Evolutionary conservation across 169 alveolate species (phyloP).

Genomic region (Cryptosporidium meleagridis): DNA sequence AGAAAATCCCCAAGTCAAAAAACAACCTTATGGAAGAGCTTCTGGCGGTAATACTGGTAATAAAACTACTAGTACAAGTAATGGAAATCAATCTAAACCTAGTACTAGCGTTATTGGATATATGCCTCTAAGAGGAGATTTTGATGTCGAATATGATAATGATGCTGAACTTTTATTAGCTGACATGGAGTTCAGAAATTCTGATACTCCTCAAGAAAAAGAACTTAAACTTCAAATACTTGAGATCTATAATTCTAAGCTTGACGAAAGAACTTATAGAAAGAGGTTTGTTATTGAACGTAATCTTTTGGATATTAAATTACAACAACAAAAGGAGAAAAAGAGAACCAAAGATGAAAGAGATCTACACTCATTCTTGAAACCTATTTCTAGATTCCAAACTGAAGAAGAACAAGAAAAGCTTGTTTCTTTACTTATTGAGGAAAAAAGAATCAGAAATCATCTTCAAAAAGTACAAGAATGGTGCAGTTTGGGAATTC

Average conservation of each 20-base stretch:
- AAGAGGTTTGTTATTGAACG: constrained; percentile 77
- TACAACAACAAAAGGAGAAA: constrained; percentile 89
- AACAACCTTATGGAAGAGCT: constrained; percentile 31
- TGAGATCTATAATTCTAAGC: constrained; percentile 90
- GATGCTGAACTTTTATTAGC: constrained; percentile 97
- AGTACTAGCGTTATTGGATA: constrained; percentile 69
- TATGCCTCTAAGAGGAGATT: constrained; percentile 96
- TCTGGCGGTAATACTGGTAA: constrained; percentile 37
- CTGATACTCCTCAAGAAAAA: constrained; percentile 86
- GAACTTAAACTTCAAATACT: constrained; percentile 85
- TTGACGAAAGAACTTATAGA: constrained; percentile 90
- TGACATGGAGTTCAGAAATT: constrained; percentile 95
- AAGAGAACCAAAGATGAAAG: constrained; percentile 90
- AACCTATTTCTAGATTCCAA: constrained; percentile 89
- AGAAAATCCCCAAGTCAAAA: constrained; percentile 14
- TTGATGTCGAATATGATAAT: constrained; percentile 97
- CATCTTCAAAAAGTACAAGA: constrained; percentile 87
- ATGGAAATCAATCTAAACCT: constrained; percentile 24
- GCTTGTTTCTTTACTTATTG: constrained; percentile 85
- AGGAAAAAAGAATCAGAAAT: constrained; percentile 87
- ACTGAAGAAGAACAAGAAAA: constrained; percentile 90
- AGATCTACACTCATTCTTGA: constrained; percentile 87
- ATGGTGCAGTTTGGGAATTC: constrained; percentile 90
- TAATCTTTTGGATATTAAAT: constrained; percentile 86
- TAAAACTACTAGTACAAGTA: constrained; percentile 16